A percentile compares a stretch with the other conserved stretches of the same genome.
phyloP scores from a whole-genome alignment of 768 basidiomycete species.

The Symmetrospora coprosmae region DNA sequence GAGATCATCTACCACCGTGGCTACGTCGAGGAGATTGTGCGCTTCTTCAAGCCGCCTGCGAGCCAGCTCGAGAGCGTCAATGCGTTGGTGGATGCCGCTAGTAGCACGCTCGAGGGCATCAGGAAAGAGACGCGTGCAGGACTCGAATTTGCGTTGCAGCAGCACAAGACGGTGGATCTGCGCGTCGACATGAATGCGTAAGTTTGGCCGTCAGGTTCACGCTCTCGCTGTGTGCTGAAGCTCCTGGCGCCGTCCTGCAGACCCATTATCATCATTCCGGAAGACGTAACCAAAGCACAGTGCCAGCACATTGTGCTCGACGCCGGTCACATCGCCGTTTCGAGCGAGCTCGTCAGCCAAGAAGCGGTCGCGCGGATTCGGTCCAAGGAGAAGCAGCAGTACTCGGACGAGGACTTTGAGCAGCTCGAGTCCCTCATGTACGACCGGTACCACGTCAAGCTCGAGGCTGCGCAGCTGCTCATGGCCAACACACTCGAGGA shows the following conservation, averaged over 20 bases:
- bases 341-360: slow-evolving; percentile 73
- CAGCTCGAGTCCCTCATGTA: slow-evolving; percentile 87
- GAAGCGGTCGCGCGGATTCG: slow-evolving; percentile 60
- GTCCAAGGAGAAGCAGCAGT: slow-evolving; percentile 66
- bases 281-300: slow-evolving; percentile 60
- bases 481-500: slow-evolving; percentile 68
- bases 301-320: slow-evolving; percentile 83
- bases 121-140: slow-evolving; percentile 88
- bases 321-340: slow-evolving; percentile 85
- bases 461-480: slow-evolving; percentile 84
- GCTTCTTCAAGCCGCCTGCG: slow-evolving; percentile 82
- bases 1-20: slow-evolving; percentile 92
- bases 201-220: too few relatives aligned
- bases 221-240: too few relatives aligned
- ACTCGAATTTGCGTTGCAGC: slow-evolving; percentile 78
- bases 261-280: slow-evolving; percentile 90
- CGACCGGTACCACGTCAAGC: slow-evolving; percentile 65
- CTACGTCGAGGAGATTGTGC: slow-evolving; percentile 79
- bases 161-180: slow-evolving; percentile 90
- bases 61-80: slow-evolving; percentile 91
- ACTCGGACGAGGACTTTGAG: slow-evolving; percentile 71
- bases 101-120: slow-evolving; percentile 79
- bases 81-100: slow-evolving; percentile 78
- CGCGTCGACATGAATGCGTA: slow-evolving; percentile 82
- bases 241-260: neutral